phyloP scores from a whole-genome alignment of 2,329 filamentous ascomycete species.

The Aaosphaeria pasadenensis region DNA sequence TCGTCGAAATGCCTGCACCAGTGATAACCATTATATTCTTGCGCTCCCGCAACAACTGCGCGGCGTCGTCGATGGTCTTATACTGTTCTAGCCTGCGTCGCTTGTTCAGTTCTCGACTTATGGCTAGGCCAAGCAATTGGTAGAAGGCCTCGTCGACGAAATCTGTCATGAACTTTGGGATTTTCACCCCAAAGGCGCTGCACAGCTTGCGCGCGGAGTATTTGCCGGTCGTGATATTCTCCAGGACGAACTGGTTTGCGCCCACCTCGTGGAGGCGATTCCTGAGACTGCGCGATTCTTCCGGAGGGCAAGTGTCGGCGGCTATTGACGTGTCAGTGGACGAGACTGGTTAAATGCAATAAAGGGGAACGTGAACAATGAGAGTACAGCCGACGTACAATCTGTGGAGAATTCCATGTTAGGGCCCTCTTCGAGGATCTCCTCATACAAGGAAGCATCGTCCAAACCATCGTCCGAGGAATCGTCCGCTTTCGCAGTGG shows the following conservation, averaged over 20 bases:
- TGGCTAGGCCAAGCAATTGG: constrained; percentile 69
- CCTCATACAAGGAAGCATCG: constrained; percentile 30
- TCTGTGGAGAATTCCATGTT: constrained; percentile 25
- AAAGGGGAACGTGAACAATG: not conserved
- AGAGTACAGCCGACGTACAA: constrained; percentile 9
- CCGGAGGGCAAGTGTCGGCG: constrained; percentile 16
- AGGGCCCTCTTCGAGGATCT: constrained; percentile 31
- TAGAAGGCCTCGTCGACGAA: constrained; percentile 72
- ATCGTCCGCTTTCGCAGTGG: constrained; percentile 10
- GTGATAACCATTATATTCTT: constrained; percentile 91
- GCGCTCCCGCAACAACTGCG: constrained; percentile 67
- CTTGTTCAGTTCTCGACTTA: constrained; percentile 77
- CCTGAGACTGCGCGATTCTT: constrained; percentile 65
- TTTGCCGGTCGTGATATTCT: constrained; percentile 52
- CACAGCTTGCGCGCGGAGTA: constrained; percentile 80
- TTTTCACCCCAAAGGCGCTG: constrained; percentile 77
- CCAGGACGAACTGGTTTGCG: constrained; percentile 71
- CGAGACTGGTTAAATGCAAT: not conserved
- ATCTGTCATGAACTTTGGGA: constrained; percentile 71
- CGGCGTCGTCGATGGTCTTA: constrained; percentile 87
- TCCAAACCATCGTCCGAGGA: constrained; percentile 21
- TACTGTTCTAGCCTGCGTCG: constrained; percentile 74
- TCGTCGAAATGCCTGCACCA: constrained; percentile 94
- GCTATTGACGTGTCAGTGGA: not conserved
- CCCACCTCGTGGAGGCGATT: constrained; percentile 72